Evolutionary conservation across 176 grass and related monocot genomes (phyloP).

Genomic region (Musa schizocarpa): DNA sequence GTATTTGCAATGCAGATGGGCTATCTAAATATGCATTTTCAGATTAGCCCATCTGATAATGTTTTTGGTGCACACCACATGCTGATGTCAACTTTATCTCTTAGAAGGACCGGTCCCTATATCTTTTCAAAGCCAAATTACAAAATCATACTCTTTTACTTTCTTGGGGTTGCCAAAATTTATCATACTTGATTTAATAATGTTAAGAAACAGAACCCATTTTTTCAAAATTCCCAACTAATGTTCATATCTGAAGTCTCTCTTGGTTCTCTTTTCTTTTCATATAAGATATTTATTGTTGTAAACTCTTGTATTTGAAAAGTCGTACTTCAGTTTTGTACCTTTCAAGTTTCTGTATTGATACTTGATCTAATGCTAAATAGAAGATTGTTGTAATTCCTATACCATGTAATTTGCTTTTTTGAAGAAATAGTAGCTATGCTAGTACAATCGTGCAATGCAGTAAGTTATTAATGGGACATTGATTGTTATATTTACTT

Average conservation of each 20-base stretch:
- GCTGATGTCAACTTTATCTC: too few species aligned
- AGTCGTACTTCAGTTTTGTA: not conserved
- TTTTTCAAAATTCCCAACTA: not conserved
- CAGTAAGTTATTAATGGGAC: not conserved
- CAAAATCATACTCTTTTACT: too few species aligned
- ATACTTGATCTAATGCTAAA: not conserved
- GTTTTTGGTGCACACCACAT: too few species aligned
- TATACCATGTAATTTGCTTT: not conserved
- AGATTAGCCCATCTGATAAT: too few species aligned
- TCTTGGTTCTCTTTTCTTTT: not conserved
- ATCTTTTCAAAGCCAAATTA: too few species aligned
- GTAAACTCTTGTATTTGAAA: not conserved
- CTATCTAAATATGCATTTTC: too few species aligned
- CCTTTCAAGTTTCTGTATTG: not conserved
- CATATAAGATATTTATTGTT: not conserved
- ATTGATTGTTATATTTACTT: not conserved
- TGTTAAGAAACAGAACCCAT: not conserved
- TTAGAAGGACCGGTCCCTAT: too few species aligned
- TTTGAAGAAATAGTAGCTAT: not conserved
- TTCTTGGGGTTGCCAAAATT: not conserved
- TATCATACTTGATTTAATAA: not conserved
- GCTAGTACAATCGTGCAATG: not conserved
- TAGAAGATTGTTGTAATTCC: not conserved
- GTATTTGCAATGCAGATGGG: too few species aligned
- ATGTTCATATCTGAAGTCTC: not conserved